phyloP scores from a whole-genome alignment of 2,329 filamentous ascomycete species.

The Fusarium mundagurra region DNA sequence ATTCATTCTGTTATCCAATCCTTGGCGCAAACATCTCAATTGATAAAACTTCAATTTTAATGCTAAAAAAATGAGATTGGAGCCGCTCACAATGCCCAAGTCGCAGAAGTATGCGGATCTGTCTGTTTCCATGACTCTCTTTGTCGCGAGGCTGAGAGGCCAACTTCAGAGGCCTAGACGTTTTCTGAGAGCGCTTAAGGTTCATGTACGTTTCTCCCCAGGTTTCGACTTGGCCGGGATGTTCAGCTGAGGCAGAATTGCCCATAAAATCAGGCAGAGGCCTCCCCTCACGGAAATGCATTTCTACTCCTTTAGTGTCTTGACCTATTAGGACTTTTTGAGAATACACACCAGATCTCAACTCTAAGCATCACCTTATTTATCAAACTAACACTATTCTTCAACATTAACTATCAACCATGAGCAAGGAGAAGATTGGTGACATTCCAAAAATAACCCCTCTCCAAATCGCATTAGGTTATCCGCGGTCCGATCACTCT shows the following conservation, averaged over 20 bases:
- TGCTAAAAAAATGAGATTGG: rapidly evolving
- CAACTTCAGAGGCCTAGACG: background rate
- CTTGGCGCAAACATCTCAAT: background rate
- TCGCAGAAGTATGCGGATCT: rapidly evolving
- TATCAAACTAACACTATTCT: background rate
- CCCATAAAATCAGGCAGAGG: background rate
- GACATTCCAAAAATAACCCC: background rate
- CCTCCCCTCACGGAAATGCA: background rate
- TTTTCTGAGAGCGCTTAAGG: background rate
- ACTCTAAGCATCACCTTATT: rapidly evolving
- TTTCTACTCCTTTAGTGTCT: background rate
- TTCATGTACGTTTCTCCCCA: background rate
- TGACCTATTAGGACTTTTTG: no score
- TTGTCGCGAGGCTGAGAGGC: background rate
- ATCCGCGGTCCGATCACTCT: background rate
- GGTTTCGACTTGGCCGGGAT: background rate
- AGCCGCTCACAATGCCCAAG: rapidly evolving
- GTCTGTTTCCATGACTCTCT: background rate
- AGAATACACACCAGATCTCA: no score
- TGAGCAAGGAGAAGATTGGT: background rate
- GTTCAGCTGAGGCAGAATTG: background rate
- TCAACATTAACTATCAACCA: background rate
- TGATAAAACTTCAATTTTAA: background rate
- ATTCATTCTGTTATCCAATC: background rate
- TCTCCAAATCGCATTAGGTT: background rate